phyloP scores from a whole-genome alignment of 108 stramenopile genomes.

The Nitzschia putrida region DNA sequence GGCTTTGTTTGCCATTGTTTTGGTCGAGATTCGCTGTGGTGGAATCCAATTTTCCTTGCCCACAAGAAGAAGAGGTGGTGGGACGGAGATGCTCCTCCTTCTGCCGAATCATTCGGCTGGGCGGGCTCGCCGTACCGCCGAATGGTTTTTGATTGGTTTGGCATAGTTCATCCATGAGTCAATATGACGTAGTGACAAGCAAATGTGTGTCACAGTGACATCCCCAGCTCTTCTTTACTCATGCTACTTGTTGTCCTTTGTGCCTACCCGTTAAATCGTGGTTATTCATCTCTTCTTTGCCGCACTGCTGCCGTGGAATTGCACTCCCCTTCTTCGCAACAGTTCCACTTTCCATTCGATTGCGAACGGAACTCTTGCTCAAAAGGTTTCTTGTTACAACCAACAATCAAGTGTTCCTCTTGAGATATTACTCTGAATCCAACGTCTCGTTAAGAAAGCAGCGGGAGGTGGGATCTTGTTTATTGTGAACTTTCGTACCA shows the following conservation, averaged over 20 bases:
- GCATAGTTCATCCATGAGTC: no score
- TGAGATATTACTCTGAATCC: not conserved
- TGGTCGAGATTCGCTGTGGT: not conserved
- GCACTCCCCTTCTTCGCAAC: not conserved
- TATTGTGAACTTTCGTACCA: not conserved
- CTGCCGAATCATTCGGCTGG: not conserved
- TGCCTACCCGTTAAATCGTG: slow-evolving; percentile 9
- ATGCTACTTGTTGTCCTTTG: not conserved
- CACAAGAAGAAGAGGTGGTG: not conserved
- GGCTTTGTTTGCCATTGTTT: slow-evolving; percentile 3
- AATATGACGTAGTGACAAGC: not conserved
- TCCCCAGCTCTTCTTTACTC: not conserved
- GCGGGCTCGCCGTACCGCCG: not conserved
- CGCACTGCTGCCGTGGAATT: not conserved
- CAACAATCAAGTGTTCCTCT: not conserved
- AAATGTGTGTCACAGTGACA: slow-evolving; percentile 5
- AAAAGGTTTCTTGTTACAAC: not conserved
- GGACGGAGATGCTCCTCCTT: no score
- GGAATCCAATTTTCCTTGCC: not conserved
- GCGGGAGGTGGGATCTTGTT: not conserved
- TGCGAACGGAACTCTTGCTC: slow-evolving; percentile 3
- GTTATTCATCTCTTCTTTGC: slow-evolving; percentile 14
- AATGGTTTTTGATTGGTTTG: slow-evolving; percentile 14
- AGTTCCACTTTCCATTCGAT: not conserved
- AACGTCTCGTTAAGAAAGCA: not conserved